Conservation (phyloP, 108 stramenopile genomes). For the Cyclotella sp. region DNA sequence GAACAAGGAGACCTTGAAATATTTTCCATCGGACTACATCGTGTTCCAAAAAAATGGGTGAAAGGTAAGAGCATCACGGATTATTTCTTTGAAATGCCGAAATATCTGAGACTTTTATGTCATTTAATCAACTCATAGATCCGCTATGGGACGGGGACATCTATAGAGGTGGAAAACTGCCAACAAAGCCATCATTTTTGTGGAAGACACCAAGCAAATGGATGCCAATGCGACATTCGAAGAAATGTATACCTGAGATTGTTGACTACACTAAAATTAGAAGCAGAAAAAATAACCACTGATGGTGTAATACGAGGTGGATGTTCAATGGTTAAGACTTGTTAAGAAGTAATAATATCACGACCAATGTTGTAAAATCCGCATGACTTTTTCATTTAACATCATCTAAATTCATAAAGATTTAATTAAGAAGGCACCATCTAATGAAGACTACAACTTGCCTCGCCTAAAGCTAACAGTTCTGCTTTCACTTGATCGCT, state of each 20-base stretch:
- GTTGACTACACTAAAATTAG: constrained; percentile 52
- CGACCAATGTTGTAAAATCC: too few species aligned
- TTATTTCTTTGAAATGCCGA: neutral
- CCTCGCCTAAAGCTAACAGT: constrained; percentile 69
- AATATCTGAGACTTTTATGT: neutral
- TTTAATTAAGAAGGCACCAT: too few species aligned
- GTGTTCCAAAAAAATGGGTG: constrained; percentile 63
- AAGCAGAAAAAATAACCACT: neutral
- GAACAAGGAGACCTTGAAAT: constrained; percentile 63
- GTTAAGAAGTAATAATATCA: too few species aligned
- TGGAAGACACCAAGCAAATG: constrained; percentile 62
- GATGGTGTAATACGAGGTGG: too few species aligned
- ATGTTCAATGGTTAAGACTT: too few species aligned
- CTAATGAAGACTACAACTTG: too few species aligned
- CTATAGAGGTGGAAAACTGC: constrained; percentile 1
- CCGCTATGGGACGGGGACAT: constrained; percentile 43
- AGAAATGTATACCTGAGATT: constrained; percentile 50
- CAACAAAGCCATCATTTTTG: constrained; percentile 50
- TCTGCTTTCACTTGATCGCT: constrained; percentile 57
- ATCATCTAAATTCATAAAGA: too few species aligned
- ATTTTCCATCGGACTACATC: constrained; percentile 61
- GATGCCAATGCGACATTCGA: constrained; percentile 41
- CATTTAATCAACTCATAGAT: constrained; percentile 32
- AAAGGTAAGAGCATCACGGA: neutral
- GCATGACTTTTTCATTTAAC: too few species aligned